A percentile compares a stretch with the other conserved stretches of the same genome.
Evolutionary conservation across 192 early-diverging fungal genomes (phyloP).

Genomic region (Coemansia sp.): DNA sequence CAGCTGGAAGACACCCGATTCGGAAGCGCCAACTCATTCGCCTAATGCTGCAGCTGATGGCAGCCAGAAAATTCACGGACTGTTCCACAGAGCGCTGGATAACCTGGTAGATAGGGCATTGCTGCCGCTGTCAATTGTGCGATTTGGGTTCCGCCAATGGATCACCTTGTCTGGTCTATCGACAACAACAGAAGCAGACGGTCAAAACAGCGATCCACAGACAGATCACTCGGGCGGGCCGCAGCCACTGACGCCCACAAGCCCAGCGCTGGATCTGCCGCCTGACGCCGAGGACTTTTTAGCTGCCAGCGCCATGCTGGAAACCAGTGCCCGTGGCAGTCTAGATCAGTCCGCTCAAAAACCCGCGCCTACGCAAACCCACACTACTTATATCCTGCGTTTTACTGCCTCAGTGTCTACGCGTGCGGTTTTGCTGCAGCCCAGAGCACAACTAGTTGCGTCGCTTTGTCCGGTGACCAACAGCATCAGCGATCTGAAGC

Average conservation of each 20-base stretch:
- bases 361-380: no score
- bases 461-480: slow-evolving; percentile 13
- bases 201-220: not conserved
- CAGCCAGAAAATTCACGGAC: slow-evolving; percentile 2
- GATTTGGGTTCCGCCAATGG: slow-evolving; percentile 52
- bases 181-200: not conserved
- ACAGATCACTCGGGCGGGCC: not conserved
- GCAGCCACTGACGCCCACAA: slow-evolving; percentile 26
- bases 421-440: slow-evolving; percentile 30
- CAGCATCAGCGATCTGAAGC: not conserved
- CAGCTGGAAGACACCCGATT: slow-evolving; percentile 3
- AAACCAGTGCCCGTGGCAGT: not conserved
- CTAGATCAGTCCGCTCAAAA: no score
- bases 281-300: slow-evolving; percentile 19
- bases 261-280: slow-evolving; percentile 18
- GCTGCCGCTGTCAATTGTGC: slow-evolving; percentile 43
- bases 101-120: slow-evolving; percentile 46
- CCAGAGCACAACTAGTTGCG: slow-evolving; percentile 7
- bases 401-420: not conserved
- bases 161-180: slow-evolving; percentile 22
- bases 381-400: slow-evolving; percentile 3
- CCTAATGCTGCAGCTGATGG: not conserved
- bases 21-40: not conserved
- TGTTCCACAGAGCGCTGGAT: slow-evolving; percentile 38
- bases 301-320: slow-evolving; percentile 12